phyloP scores from a whole-genome alignment of 805 yeast genomes.

The Wickerhamomyces tratensis region DNA sequence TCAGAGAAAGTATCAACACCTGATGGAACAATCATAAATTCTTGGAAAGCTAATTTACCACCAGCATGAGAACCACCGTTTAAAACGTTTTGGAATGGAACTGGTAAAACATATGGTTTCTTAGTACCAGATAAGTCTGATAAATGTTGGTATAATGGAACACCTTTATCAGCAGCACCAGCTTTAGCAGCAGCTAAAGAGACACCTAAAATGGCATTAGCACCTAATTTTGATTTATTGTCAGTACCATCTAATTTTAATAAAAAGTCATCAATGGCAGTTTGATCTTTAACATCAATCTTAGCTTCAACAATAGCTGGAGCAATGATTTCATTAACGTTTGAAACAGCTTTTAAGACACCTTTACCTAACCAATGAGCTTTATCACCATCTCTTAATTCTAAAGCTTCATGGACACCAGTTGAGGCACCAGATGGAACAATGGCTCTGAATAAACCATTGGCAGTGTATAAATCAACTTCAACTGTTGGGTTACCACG shows the following conservation, averaged over 20 bases:
- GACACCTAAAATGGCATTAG: constrained; percentile 97
- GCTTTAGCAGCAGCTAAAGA: constrained; percentile 96
- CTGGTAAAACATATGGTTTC: constrained; percentile 89
- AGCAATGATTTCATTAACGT: constrained; percentile 90
- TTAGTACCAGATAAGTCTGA: constrained; percentile 66
- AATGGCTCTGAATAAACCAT: constrained; percentile 92
- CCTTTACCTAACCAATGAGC: constrained; percentile 98
- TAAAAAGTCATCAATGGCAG: constrained; percentile 78
- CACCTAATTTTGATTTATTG: constrained; percentile 96
- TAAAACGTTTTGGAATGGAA: constrained; percentile 97
- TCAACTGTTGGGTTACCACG: constrained; percentile 99
- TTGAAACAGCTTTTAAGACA: constrained; percentile 92
- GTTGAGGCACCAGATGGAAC: constrained; percentile 99
- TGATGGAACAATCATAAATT: constrained; percentile 97
- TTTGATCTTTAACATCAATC: constrained; percentile 82
- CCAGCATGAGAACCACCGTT: constrained; percentile 99
- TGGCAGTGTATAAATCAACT: constrained; percentile 89
- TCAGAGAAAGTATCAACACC: constrained; percentile 87
- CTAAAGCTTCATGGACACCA: constrained; percentile 97
- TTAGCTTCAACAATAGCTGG: constrained; percentile 82
- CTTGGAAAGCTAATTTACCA: constrained; percentile 98
- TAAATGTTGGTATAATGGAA: constrained; percentile 90
- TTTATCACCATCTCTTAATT: constrained; percentile 97
- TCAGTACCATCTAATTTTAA: constrained; percentile 88
- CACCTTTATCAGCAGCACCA: constrained; percentile 92